Base-by-base conservation (phyloP, 2,329 filamentous ascomycete species). In the Pseudogymnoascus sp. region DNA sequence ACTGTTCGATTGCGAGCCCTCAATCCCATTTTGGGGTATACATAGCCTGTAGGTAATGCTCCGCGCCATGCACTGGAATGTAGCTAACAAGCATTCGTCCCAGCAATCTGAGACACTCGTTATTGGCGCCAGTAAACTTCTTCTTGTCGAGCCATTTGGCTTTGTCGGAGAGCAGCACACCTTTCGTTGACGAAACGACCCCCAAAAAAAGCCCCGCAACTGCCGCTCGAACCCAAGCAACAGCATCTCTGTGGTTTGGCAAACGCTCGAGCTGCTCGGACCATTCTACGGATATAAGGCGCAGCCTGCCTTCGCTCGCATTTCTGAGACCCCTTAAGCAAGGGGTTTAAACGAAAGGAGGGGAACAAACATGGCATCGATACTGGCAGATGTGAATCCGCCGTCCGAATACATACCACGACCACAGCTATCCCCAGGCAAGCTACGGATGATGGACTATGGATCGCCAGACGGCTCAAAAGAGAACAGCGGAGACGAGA, bases 311-410 rank as follows among this genome's bases (percentile, higher is more conserved):
- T 53, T 33, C 47, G 28, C 25, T 5, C 15, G 25, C n/a, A 28
- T 53, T 53, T 53, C 9, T 53, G 9, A 53, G 28, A n/a, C 28
- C 47, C 47, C 6, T 53, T 53, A 53, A 53, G 47, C 47, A 53
- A 53, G 47, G 47, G 47, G 47, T 18, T 53, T 53, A 53, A 20
- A 53, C 47, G 47, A 53, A 53, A 53, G 28, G 47, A 53, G 47
- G 47, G 47, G 28, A 33, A 53, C 47, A 53, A 53, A 12, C 8
- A 53, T 53, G 47, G 47, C 47, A 11, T 53, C 47, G 12, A 53
- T 53, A 33, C 11, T 53, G 28, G 47, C 47, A 11, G 47, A 53
- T 12, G 25, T 20, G 25, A 53, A 53, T 33, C 28, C 47, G 2
- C 28, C 25, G 2, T 18, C 47, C 25, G 47, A 53, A 53, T 53